These are phyloP conservation scores for Alternaria solani DNA, from an alignment of 2,329 filamentous ascomycete species.

Conservation along the genomic window DNA sequence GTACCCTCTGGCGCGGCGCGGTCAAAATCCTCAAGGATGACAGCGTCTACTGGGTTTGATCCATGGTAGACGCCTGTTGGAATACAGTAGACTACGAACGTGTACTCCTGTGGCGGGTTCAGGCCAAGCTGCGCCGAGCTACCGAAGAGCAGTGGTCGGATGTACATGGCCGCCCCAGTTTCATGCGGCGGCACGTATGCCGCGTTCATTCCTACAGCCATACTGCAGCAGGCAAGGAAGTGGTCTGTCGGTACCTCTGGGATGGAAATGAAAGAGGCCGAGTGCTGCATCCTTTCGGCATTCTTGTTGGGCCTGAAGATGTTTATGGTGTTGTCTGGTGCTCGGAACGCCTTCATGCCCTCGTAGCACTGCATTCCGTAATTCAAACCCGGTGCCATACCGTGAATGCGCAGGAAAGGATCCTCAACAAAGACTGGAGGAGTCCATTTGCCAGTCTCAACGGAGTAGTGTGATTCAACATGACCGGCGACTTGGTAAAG, in stretches of 20 bases:
- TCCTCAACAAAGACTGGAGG: conserved; percentile 80
- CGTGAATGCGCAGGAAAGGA: conserved; percentile 87
- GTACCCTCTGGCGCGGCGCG: conserved; percentile 90
- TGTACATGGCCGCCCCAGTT: conserved; percentile 90
- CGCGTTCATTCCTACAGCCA: conserved; percentile 88
- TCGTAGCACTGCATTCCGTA: conserved; percentile 97
- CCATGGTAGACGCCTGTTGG: conserved; percentile 96
- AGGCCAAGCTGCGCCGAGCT: conserved; percentile 87
- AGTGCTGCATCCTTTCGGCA: conserved; percentile 83
- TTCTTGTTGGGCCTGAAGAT: conserved; percentile 91
- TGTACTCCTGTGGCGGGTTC: conserved; percentile 89
- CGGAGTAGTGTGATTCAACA: conserved; percentile 84
- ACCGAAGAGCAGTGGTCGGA: conserved; percentile 88
- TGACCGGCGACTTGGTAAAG: conserved; percentile 80
- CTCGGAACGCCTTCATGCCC: conserved; percentile 95
- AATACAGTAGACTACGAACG: conserved; percentile 86
- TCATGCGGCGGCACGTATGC: conserved; percentile 89
- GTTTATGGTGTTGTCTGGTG: conserved; percentile 74
- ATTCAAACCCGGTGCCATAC: conserved; percentile 94
- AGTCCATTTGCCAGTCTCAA: conserved; percentile 78
- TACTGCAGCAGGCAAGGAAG: conserved; percentile 78
- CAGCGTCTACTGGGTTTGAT: conserved; percentile 81
- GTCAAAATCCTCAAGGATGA: conserved; percentile 93
- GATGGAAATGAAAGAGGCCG: conserved; percentile 82
- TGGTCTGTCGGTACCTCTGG: conserved; percentile 78